Evolutionary conservation across 2,329 filamentous ascomycete species (phyloP).

Genomic region (Fusarium lateritium): DNA sequence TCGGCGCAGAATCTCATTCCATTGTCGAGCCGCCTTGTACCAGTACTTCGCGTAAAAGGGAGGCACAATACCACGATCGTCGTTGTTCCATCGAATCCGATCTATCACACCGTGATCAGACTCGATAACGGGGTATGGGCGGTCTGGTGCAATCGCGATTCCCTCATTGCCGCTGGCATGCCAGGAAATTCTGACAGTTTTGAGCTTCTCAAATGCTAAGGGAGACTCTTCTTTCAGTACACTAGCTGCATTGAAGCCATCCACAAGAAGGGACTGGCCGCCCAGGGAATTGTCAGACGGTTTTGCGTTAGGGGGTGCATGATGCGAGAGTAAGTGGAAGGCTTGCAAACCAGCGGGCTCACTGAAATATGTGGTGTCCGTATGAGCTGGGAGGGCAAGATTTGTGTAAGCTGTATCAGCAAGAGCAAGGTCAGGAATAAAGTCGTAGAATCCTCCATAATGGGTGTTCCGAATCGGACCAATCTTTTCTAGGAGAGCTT

Average conservation of each 20-base stretch:
- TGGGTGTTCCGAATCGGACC: slow-evolving; percentile 91
- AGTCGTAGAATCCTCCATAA: slow-evolving; percentile 87
- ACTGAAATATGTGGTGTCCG: slow-evolving; percentile 95
- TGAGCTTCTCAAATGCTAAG: slow-evolving; percentile 71
- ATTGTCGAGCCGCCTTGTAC: slow-evolving; percentile 86
- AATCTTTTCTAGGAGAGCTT: slow-evolving; percentile 83
- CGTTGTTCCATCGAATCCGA: slow-evolving; percentile 93
- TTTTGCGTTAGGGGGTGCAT: slow-evolving; percentile 58
- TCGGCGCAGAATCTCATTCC: slow-evolving; percentile 77
- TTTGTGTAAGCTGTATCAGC: slow-evolving; percentile 95
- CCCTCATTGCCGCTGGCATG: slow-evolving; percentile 94
- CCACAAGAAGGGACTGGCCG: slow-evolving; percentile 85
- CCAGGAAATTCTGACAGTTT: slow-evolving; percentile 72
- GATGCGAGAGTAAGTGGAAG: slow-evolving; percentile 88
- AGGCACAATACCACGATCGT: slow-evolving; percentile 80
- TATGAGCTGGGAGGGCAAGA: slow-evolving; percentile 85
- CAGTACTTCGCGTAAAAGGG: slow-evolving; percentile 65
- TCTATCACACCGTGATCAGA: slow-evolving; percentile 61
- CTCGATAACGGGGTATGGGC: slow-evolving; percentile 80
- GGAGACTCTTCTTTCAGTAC: slow-evolving; percentile 69
- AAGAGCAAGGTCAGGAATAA: slow-evolving; percentile 87
- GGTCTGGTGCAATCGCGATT: slow-evolving; percentile 82
- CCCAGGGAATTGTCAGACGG: slow-evolving; percentile 64
- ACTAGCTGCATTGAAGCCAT: slow-evolving; percentile 83
- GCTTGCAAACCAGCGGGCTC: slow-evolving; percentile 93